A percentile compares a stretch with the other conserved stretches of the same genome.
Evolutionary conservation across 1,284 basidiomycete genomes (phyloP).

Genomic region (Neonothopanus nambi): DNA sequence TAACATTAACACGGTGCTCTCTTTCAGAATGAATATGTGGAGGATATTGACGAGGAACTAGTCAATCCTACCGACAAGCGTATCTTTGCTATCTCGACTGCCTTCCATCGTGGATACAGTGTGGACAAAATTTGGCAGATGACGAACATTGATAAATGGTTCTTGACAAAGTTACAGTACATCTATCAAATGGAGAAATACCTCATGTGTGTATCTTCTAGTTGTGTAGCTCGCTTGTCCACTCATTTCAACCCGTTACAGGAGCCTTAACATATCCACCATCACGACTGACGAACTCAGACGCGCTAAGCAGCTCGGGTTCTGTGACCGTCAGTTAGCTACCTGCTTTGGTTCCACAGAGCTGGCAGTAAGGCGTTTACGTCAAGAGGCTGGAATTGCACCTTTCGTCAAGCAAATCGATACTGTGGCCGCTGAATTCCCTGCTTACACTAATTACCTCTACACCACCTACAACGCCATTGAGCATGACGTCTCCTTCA

Average conservation of each 20-base stretch:
- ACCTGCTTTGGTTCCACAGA: constrained; percentile 82
- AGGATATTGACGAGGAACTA: constrained; percentile 86
- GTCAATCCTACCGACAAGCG: constrained; percentile 90
- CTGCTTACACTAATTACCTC: constrained; percentile 97
- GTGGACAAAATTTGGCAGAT: constrained; percentile 97
- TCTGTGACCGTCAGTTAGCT: constrained; percentile 92
- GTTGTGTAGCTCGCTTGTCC: background rate
- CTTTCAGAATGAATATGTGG: constrained; percentile 76
- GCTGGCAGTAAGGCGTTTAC: constrained; percentile 83
- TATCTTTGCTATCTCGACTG: constrained; percentile 88
- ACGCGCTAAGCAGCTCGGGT: constrained; percentile 93
- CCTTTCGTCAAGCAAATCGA: constrained; percentile 99
- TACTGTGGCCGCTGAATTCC: constrained; percentile 98
- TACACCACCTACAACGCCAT: constrained; percentile 97
- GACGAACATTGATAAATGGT: constrained; percentile 99
- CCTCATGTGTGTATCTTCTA: constrained; percentile 57
- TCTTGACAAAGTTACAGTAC: constrained; percentile 86
- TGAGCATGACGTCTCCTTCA: constrained; percentile 89
- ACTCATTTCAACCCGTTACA: constrained; percentile 28
- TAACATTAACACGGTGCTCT: background rate
- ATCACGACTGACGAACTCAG: constrained; percentile 71
- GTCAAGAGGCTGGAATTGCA: constrained; percentile 81
- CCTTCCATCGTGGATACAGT: constrained; percentile 87
- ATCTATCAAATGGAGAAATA: constrained; percentile 80
- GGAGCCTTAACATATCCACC: constrained; percentile 67